A percentile compares a stretch with the other conserved stretches of the same genome.
These are phyloP conservation scores for Thalassiosira exigua DNA, from an alignment of 352 stramenopile genomes.

Conservation along the genomic window DNA sequence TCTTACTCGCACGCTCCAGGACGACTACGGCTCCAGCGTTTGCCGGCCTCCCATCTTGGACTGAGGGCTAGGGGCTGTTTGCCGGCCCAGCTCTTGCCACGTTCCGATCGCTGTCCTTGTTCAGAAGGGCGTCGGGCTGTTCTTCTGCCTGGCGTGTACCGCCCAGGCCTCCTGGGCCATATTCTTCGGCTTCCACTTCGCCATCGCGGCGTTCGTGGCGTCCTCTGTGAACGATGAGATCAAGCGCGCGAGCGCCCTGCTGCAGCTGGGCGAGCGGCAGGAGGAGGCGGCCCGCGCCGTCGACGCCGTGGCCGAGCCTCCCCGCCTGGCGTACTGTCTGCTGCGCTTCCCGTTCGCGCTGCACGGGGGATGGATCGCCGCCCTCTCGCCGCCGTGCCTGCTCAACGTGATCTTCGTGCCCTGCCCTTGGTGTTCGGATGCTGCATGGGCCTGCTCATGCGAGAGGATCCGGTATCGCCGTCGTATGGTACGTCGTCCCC, in stretches of 20 bases:
- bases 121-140: constrained; percentile 25
- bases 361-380: constrained; percentile 76
- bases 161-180: constrained; percentile 51
- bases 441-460: constrained; percentile 45
- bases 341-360: constrained; percentile 79
- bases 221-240: too few species aligned
- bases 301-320: constrained; percentile 10
- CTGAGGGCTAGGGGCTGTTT: constrained; percentile 62
- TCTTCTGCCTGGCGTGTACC: constrained; percentile 39
- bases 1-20: too few species aligned
- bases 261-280: constrained; percentile 32
- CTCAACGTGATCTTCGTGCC: constrained; percentile 64
- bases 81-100: constrained; percentile 47
- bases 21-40: too few species aligned
- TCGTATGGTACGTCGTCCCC: constrained; percentile 6
- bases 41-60: too few species aligned
- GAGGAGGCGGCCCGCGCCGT: too few species aligned
- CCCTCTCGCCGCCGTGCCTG: constrained; percentile 70
- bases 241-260: constrained; percentile 7
- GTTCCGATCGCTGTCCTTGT: constrained; percentile 43
- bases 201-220: constrained; percentile 33
- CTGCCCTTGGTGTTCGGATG: constrained; percentile 40
- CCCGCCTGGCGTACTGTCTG: constrained; percentile 60
- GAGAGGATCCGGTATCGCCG: constrained; percentile 35
- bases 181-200: constrained; percentile 45